These are phyloP conservation scores for Sphaerulina populicola DNA, from an alignment of 2,329 filamentous ascomycete genomes.

Conservation along the genomic window DNA sequence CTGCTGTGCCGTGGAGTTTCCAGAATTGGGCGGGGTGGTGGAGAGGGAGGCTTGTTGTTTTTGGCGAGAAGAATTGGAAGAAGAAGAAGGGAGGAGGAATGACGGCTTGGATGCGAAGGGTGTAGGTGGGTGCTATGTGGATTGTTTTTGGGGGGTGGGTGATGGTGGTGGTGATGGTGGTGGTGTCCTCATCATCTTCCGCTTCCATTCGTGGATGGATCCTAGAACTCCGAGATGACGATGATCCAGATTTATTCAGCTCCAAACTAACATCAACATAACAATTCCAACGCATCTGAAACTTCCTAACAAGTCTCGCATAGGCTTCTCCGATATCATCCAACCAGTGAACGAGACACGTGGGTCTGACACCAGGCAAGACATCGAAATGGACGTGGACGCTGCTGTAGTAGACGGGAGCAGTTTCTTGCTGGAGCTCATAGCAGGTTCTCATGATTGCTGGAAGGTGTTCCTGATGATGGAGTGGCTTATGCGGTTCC, in stretches of 20 bases:
- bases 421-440: constrained; percentile 12
- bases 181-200: neutral
- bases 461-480: neutral
- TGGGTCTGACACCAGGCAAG: neutral
- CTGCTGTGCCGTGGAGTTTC: constrained; percentile 12
- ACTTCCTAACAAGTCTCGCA: constrained; percentile 10
- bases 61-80: neutral
- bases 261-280: constrained; percentile 18
- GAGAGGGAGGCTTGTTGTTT: neutral
- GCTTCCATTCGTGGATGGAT: neutral
- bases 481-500: neutral
- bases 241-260: neutral
- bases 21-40: constrained; percentile 9
- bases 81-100: no score
- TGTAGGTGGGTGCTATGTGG: constrained; percentile 2
- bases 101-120: constrained; percentile 9
- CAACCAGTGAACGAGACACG: constrained; percentile 13
- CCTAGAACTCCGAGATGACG: neutral
- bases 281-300: constrained; percentile 15
- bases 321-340: constrained; percentile 11
- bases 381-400: constrained; percentile 15
- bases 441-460: constrained; percentile 13
- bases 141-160: constrained; percentile 1
- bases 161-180: neutral
- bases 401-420: constrained; percentile 16